A percentile compares a stretch with the other conserved stretches of the same genome.
These are phyloP conservation scores for Russula compacta DNA, from an alignment of 768 basidiomycete species.

Conservation along the genomic window DNA sequence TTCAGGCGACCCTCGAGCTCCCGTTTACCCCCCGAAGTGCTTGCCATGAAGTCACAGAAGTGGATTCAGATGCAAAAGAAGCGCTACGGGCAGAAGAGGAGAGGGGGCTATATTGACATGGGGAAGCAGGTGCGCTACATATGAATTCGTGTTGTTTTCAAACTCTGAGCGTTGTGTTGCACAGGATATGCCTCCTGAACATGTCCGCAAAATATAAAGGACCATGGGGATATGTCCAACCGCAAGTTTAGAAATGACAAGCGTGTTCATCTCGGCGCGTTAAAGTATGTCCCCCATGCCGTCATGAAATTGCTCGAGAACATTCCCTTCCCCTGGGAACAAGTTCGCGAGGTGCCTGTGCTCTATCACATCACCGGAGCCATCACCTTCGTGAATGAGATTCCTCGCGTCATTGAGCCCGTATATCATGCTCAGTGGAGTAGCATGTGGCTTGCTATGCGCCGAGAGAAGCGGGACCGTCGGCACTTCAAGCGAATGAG, in stretches of 20 bases:
- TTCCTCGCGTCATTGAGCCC: conserved; percentile 93
- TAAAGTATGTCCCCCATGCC: conserved; percentile 98
- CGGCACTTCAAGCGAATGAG: conserved; percentile 99
- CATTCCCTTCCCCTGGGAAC: conserved; percentile 97
- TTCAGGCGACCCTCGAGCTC: conserved; percentile 28
- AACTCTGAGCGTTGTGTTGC: conserved; percentile 19
- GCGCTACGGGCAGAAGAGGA: conserved; percentile 85
- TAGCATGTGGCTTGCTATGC: conserved; percentile 99
- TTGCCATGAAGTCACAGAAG: conserved; percentile 91
- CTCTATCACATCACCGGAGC: conserved; percentile 99
- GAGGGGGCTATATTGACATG: conserved; percentile 84
- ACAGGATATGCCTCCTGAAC: conserved; percentile 92
- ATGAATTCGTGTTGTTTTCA: conserved; percentile 2
- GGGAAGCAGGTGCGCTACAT: conserved; percentile 69
- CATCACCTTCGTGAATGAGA: conserved; percentile 98
- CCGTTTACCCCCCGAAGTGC: conserved; percentile 52
- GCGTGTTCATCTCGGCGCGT: conserved; percentile 95
- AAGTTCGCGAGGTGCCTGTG: conserved; percentile 97
- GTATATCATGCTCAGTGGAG: conserved; percentile 99
- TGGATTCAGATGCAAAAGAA: conserved; percentile 93
- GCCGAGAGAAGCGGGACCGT: conserved; percentile 95
- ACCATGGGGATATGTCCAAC: conserved; percentile 99
- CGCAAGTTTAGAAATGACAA: conserved; percentile 99
- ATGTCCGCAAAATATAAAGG: conserved; percentile 99
- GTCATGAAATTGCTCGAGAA: conserved; percentile 99